phyloP scores from a whole-genome alignment of 768 basidiomycete species.

The Macrolepiota dolichaula region DNA sequence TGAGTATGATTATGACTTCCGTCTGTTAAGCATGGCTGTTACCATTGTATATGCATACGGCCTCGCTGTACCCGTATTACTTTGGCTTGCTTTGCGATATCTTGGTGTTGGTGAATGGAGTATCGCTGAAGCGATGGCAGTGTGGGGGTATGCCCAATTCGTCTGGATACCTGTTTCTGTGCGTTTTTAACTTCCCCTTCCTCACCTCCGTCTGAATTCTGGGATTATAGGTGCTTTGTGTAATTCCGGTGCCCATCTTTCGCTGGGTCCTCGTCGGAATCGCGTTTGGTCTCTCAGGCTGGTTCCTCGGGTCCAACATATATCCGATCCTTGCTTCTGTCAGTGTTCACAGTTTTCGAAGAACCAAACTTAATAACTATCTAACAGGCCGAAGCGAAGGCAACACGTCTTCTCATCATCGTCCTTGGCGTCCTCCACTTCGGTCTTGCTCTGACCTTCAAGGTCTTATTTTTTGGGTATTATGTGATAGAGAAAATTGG shows the following conservation, averaged over 20 bases:
- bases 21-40: constrained; percentile 77
- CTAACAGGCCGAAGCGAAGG: constrained; percentile 78
- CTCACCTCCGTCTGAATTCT: neutral
- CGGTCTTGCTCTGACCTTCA: constrained; percentile 81
- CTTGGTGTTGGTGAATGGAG: constrained; percentile 89
- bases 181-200: constrained; percentile 20
- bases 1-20: constrained; percentile 81
- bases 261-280: constrained; percentile 77
- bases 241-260: constrained; percentile 78
- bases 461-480: constrained; percentile 64
- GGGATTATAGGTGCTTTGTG: constrained; percentile 64
- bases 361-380: constrained; percentile 6
- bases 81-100: constrained; percentile 87
- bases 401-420: constrained; percentile 80
- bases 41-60: constrained; percentile 87
- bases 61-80: constrained; percentile 70
- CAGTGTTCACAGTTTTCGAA: constrained; percentile 23
- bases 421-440: constrained; percentile 73
- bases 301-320: constrained; percentile 79
- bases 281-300: constrained; percentile 80
- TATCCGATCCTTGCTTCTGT: constrained; percentile 89
- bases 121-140: constrained; percentile 73
- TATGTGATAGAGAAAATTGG: constrained; percentile 45
- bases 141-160: constrained; percentile 83
- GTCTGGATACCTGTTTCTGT: constrained; percentile 89